Base-by-base conservation (phyloP, 2,329 filamentous ascomycete genomes). In the Fusarium goolgardi region DNA sequence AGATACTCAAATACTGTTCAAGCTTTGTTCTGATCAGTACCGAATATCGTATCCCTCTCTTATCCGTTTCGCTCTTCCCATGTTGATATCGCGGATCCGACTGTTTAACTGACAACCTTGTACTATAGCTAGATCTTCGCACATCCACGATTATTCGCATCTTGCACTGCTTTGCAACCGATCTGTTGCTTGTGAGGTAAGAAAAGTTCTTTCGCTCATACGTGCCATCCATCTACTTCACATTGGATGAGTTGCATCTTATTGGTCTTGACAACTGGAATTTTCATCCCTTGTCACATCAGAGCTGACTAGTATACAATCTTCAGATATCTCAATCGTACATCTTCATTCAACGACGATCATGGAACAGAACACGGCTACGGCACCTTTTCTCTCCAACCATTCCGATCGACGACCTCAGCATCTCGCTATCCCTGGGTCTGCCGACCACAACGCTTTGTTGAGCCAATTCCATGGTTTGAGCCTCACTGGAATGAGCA, bases 381-480 rank as follows among this genome's bases (percentile, higher is more conserved):
- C 75, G 34, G 66, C 70, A 23, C 69, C 77, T 29, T 80, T 78
- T 63, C 70, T 77, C 43, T 46, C 75, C 55, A 73, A 67, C 66
- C 77, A 75, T 37, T 51, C 74, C 16, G 72, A 73, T 34, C 72
- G 79, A 47, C 64, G 70, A 27, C 61, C 71, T 45, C 78, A 76
- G 29, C 77, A 78, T 50, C 68, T 75, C 29, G 53, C 75, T 44
- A 67, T 72, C 32, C 76, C 76, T 46, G 73, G 71, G 18, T 69
- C 75, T 25, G 72, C 67, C 45, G 78, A 81, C 44, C 73, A 73
- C 32, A 73, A 63, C 53, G 63, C 67, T 18, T 62, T 81, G 51
- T 72, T 80, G 51, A 76, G 72, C 47, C 76, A 78, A 47, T 81
- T 81, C 64, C 72, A 77, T 46, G 75, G 75, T 29, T 76, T 83